Base-by-base conservation (phyloP, 2,329 filamentous ascomycete genomes). In the Penicillium concentricum region DNA sequence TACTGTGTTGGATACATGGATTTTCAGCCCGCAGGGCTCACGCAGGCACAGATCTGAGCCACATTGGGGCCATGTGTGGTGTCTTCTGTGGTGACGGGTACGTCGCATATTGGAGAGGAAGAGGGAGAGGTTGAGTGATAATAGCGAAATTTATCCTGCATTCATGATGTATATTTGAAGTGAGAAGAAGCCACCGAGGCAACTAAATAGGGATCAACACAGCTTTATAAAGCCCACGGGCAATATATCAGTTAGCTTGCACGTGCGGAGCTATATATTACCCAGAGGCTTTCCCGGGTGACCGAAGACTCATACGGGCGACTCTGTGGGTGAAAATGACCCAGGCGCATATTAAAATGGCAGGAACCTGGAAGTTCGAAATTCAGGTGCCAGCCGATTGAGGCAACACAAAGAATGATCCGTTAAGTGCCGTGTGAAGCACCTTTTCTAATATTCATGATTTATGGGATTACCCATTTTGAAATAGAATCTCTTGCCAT, bases 31-130 rank as follows among this genome's bases (percentile, higher is more conserved):
- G n/a, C 53, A 59, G 30, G 60, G 59, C n/a, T 61, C 62, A 15
- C 61, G 64, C 41, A 61, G 61, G 50, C 61, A 63, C 13, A 59
- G 39, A 16, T 61, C 61, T 16, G 67, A 61, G 54, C 67, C 68
- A 54, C 69, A 70, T 58, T 71, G 71, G 8, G 73, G 73, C 72
- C 72, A 75, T 24, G 72, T 72, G 45, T 74, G 69, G 54, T 72
- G 67, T 59, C 73, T 63, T 63, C 63, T 60, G 49, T 73, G 66
- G 49, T 73, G 66, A 32, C 58, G 61, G 34, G 64, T 45, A 51
- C 62, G 61, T 35, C 71, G 61, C 69, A 73, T 73, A 38, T 20
- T 57, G 35, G 26, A 20, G 5, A 26, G 32, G 34, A 37, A 7
- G 26, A 39, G 30, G 26, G 18, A 30, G 24, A 35, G 20, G 44